A percentile compares a stretch with the other conserved stretches of the same genome.
phyloP scores from a whole-genome alignment of 2,329 filamentous ascomycete genomes.

The Phialemonium atrogriseum region DNA sequence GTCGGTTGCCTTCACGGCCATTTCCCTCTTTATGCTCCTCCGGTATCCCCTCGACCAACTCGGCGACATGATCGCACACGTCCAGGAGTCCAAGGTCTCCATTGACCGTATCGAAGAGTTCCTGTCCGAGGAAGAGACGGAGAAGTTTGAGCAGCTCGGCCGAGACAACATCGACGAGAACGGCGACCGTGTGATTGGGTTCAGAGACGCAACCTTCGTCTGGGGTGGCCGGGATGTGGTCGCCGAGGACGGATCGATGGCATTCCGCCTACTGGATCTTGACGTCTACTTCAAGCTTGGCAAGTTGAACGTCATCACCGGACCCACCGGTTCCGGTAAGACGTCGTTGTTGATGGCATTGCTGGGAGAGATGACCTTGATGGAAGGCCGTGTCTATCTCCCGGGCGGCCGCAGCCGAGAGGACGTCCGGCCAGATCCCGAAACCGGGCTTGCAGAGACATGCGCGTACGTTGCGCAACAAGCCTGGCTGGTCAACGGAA shows the following conservation, averaged over 20 bases:
- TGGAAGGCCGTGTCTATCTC: conserved; percentile 73
- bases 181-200: conserved; percentile 70
- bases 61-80: conserved; percentile 97
- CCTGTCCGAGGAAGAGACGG: conserved; percentile 85
- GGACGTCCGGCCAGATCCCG: conserved; percentile 71
- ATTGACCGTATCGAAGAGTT: conserved; percentile 96
- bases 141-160: conserved; percentile 83
- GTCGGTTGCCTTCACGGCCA: conserved; percentile 89
- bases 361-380: conserved; percentile 87
- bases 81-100: conserved; percentile 95
- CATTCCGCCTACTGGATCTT: conserved; percentile 77
- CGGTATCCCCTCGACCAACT: conserved; percentile 91
- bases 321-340: conserved; percentile 90
- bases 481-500: conserved; percentile 93
- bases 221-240: conserved; percentile 70
- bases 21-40: conserved; percentile 91
- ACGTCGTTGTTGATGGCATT: conserved; percentile 93
- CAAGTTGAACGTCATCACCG: conserved; percentile 85
- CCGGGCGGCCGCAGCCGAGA: conserved; percentile 81
- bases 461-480: conserved; percentile 96
- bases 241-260: conserved; percentile 57
- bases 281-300: conserved; percentile 77
- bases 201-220: conserved; percentile 75
- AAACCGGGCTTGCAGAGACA: conserved; percentile 81
- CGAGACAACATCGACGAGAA: conserved; percentile 59